Percentiles rank a stretch among this genome's conserved stretches.
Evolutionary conservation across 2,329 filamentous ascomycete genomes (phyloP).

Genomic region (Nothophoma quercina): DNA sequence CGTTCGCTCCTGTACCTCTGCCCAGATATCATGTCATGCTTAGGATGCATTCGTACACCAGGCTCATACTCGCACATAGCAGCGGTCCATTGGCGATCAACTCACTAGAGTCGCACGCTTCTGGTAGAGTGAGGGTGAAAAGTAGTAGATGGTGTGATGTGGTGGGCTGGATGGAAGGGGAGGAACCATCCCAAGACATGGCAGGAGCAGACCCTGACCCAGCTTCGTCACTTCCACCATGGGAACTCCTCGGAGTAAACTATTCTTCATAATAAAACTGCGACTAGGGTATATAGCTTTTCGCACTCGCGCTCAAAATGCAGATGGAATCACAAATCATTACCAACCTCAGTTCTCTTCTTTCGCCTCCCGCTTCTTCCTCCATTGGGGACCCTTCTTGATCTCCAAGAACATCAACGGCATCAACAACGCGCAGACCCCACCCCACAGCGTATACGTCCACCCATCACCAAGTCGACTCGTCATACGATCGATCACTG

Average conservation of each 20-base stretch:
- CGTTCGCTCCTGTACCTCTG: no score
- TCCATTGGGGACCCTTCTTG: conserved; percentile 34
- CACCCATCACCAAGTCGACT: conserved; percentile 31
- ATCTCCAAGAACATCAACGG: conserved; percentile 42
- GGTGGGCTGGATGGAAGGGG: background rate
- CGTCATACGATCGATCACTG: conserved; percentile 37
- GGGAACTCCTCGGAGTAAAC: background rate
- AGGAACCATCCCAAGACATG: background rate
- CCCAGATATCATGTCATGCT: no score
- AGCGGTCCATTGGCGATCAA: no score
- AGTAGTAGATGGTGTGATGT: no score
- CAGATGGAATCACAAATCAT: background rate
- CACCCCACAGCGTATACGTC: conserved; percentile 40
- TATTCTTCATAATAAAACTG: background rate
- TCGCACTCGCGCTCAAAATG: conserved; percentile 4
- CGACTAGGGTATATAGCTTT: conserved; percentile 17
- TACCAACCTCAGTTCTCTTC: conserved; percentile 19
- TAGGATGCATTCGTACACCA: no score
- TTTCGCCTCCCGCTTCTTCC: conserved; percentile 26
- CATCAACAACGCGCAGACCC: conserved; percentile 30
- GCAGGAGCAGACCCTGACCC: background rate
- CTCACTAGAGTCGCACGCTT: no score
- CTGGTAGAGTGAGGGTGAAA: no score
- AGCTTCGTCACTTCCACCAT: background rate
- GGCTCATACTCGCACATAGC: no score